Base-by-base conservation (phyloP, 2,329 filamentous ascomycete genomes). In the Aquanectria penicillioides region DNA sequence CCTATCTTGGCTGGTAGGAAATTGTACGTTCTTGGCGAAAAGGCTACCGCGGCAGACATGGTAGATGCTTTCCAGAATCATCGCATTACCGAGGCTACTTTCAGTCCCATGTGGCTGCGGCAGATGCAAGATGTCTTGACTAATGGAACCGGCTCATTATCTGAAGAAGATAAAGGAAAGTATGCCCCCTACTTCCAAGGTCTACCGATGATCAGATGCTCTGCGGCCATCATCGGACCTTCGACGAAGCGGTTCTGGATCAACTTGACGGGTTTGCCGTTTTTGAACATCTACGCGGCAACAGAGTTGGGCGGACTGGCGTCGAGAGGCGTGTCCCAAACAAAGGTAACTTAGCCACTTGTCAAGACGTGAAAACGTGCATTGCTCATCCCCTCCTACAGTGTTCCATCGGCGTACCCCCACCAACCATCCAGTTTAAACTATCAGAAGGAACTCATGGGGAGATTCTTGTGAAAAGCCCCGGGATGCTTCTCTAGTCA, bases 391-490 rank as follows among this genome's bases (percentile, higher is more conserved):
- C 18, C 9, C 10, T 6, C 3, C 5, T 43, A 10, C 15, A 46
- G 41, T 18, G 33, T 11, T 46, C 41, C 2, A 46, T 46, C 6
- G 41, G 41, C 8, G 8, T 12, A 3, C 41, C 41, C 6, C 33
- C 26, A 28, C 41, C 41, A 1, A 28, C 26, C 7, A 28, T 46
- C 4, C 28, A 46, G 17, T 22, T 33, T 2, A 46, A 46, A 28
- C 28, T 46, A 20, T 46, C 41, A 2, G 28, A 46, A 9, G 41
- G 41, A 46, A 28, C 29, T n/a, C 28, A 33, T 22, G 61, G 67
- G 20, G 64, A 64, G 22, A 57, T 70, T 5, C 41, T 58, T 3
- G 31, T 68, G 29, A 66, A 63, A 34, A 63, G 50, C 37, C 53
- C 57, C 2, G 50, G 17, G 7, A 64, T 67, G 59, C 34, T 69